phyloP scores from a whole-genome alignment of 495 filamentous ascomycete species.

The Choiromyces venosus region DNA sequence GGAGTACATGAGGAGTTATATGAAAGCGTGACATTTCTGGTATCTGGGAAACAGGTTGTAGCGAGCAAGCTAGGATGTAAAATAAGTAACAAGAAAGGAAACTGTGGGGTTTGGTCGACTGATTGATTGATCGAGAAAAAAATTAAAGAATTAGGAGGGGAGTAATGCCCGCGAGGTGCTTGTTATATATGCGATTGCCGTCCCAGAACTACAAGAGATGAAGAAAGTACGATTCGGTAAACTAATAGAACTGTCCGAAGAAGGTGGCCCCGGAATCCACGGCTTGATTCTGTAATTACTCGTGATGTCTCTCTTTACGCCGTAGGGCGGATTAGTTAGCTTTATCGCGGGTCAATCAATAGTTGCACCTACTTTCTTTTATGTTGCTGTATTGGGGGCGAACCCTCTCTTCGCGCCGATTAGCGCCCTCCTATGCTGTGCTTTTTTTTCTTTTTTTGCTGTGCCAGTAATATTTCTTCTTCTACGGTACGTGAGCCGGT shows the following conservation, averaged over 20 bases:
- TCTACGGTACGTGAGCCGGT: neutral
- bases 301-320: neutral
- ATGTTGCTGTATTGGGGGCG: neutral
- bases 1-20: conserved; percentile 26
- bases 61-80: neutral
- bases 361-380: neutral
- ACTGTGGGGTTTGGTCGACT: neutral
- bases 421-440: neutral
- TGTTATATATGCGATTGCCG: neutral
- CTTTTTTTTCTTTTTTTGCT: no score
- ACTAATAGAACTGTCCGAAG: neutral
- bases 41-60: neutral
- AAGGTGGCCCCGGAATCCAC: neutral
- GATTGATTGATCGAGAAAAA: neutral
- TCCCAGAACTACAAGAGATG: neutral
- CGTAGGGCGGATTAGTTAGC: neutral
- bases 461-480: neutral
- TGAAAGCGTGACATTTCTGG: conserved; percentile 22
- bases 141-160: neutral
- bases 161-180: no score
- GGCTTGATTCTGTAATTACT: neutral
- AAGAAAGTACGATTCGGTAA: neutral
- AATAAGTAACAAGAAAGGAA: neutral
- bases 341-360: neutral
- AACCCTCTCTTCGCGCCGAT: neutral